Base-by-base conservation (phyloP, 345 rosid genomes). In the Eucalyptus camaldulensis region DNA sequence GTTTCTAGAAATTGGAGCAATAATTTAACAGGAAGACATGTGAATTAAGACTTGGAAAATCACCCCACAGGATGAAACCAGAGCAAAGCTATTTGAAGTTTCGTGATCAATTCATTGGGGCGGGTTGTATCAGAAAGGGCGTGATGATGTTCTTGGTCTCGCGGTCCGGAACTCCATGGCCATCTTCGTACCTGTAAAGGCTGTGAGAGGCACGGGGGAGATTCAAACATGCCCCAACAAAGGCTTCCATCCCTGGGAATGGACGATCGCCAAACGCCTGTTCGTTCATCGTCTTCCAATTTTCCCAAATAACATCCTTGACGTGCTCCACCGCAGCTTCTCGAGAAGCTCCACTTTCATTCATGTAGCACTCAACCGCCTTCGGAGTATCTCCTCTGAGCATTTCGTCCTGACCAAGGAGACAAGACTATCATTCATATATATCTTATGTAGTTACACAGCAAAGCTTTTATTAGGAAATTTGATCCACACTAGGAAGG, bases 261-360 rank as follows among this genome's bases (percentile, higher is more conserved):
- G 90, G 87, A 47, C 49, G 13, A 9, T 85, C 60, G 29, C 22
- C 49, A 14, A 51, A 27, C 89, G 31, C 56, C 25, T 60, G 87
- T 69, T 86, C 49, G 27, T 91, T 91, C 92, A 91, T 89, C 8
- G 12, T 72, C 89, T 89, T 91, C 92, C 91, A 91, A 19, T 67
- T 76, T 27, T 88, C 86, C 29, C 88, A 31, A 17, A 89, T 76
- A 76, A 76, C 10, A 17, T 47, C 49, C 86, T 60, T 43, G 12
- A 89, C 49, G 86, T 89, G 88, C 45, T 89, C 56, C n/a, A 88
- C 56, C 3, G 91, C 90, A 33, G 49, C 88, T 60, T 88, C 88
- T 25, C 37, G 90, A 6, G 86, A 89, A 9, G 80, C 88, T 43
- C 87, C 88, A 7, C 53, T 33, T 86, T 91, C 91, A 8, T 89